A percentile compares a stretch with the other conserved stretches of the same genome.
Conservation (phyloP, 805 yeast genomes). For the Zygosaccharomyces kombuchaensis region DNA sequence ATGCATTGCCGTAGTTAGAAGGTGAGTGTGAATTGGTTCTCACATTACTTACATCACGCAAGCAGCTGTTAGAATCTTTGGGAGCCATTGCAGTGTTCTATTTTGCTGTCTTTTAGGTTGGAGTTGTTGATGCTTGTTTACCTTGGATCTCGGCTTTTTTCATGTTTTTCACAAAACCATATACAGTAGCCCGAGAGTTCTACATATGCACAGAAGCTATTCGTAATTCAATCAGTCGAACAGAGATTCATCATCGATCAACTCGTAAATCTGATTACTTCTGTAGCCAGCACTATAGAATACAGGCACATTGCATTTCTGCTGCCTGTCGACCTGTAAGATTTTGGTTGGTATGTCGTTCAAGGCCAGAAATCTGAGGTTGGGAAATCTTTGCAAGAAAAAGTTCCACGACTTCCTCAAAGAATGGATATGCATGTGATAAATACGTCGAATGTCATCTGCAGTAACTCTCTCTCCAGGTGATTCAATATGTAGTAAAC, state of each 20-base stretch:
- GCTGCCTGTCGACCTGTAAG: slow-evolving; percentile 24
- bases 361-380: slow-evolving; percentile 31
- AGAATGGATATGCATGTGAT: slow-evolving; percentile 35
- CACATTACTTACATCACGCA: slow-evolving; percentile 9
- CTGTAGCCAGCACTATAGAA: slow-evolving; percentile 23
- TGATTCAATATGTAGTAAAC: slow-evolving; percentile 16
- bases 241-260: slow-evolving; percentile 29
- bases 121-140: neutral
- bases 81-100: slow-evolving; percentile 1
- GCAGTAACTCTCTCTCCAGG: slow-evolving; percentile 10
- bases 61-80: slow-evolving; percentile 5
- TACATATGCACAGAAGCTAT: neutral
- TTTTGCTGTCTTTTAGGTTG: neutral
- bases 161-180: neutral
- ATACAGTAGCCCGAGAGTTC: neutral
- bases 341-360: slow-evolving; percentile 36
- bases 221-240: slow-evolving; percentile 14
- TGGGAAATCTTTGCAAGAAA: slow-evolving; percentile 29
- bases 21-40: slow-evolving; percentile 3
- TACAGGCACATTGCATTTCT: slow-evolving; percentile 29
- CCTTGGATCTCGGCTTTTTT: slow-evolving; percentile 1
- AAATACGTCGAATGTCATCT: slow-evolving; percentile 31
- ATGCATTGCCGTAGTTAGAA: slow-evolving; percentile 17
- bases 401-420: slow-evolving; percentile 33
- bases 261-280: slow-evolving; percentile 31